A percentile compares a stretch with the other conserved stretches of the same genome.
Conservation (phyloP, 768 basidiomycete species). For the Lentinula sp. region DNA sequence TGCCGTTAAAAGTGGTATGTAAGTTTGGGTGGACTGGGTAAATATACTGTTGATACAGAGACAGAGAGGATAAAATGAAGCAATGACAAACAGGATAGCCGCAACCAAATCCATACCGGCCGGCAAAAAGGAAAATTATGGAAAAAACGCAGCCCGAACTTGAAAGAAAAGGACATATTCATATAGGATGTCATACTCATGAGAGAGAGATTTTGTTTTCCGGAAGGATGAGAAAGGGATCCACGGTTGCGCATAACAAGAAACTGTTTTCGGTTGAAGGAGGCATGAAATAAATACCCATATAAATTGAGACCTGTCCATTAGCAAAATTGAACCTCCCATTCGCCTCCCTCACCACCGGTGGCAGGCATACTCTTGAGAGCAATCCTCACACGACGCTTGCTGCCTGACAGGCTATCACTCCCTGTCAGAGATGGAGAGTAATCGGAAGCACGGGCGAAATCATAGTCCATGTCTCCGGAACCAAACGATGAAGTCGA, state of each 20-base stretch:
- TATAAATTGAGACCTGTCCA: background rate
- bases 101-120: background rate
- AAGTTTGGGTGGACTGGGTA: background rate
- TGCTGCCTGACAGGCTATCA: conserved; percentile 22
- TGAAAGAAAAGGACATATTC: background rate
- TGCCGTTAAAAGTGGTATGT: background rate
- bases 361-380: conserved; percentile 57
- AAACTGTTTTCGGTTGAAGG: background rate
- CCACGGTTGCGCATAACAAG: background rate
- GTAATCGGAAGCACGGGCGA: conserved; percentile 31
- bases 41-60: background rate
- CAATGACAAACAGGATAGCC: background rate
- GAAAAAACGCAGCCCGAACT: background rate
- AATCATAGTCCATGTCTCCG: conserved; percentile 3
- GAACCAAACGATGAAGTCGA: conserved; percentile 2
- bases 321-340: conserved; percentile 73
- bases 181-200: background rate
- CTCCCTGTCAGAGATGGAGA: conserved; percentile 8
- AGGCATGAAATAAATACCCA: background rate
- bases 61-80: background rate
- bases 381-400: conserved; percentile 59
- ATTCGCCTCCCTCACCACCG: conserved; percentile 68
- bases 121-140: background rate
- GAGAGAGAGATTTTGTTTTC: background rate
- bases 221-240: conserved; percentile 1